Conservation (phyloP, 768 basidiomycete species). For the Daedalea quercina region DNA sequence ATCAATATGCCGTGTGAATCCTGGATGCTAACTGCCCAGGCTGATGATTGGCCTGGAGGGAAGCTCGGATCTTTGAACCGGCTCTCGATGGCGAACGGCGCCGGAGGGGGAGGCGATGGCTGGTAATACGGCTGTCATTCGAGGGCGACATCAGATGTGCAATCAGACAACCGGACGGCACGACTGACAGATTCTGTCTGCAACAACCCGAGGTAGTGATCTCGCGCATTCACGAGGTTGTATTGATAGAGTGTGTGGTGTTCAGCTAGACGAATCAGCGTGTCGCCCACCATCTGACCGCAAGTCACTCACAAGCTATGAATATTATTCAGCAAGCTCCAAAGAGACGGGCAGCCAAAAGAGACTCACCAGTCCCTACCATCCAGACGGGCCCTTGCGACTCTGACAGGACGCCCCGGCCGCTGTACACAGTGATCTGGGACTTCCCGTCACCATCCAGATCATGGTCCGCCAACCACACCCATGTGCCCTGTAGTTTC, state of each 20-base stretch:
- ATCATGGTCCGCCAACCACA: slow-evolving; percentile 79
- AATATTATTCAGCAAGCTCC: too few species aligned
- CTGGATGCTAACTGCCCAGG: slow-evolving; percentile 55
- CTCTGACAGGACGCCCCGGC: slow-evolving; percentile 69
- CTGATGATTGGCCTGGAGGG: slow-evolving; percentile 29
- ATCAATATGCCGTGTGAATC: slow-evolving; percentile 50
- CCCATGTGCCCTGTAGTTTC: slow-evolving; percentile 54
- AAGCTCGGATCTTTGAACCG: slow-evolving; percentile 50
- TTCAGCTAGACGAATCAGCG: slow-evolving; percentile 38
- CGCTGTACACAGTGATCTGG: slow-evolving; percentile 45
- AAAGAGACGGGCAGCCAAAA: too few species aligned
- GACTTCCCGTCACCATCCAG: slow-evolving; percentile 57
- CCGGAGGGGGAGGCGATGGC: slow-evolving; percentile 47
- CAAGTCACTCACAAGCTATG: slow-evolving; percentile 6
- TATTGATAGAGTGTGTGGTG: slow-evolving; percentile 70
- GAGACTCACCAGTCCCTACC: slow-evolving; percentile 59
- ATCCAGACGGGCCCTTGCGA: slow-evolving; percentile 77
- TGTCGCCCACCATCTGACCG: neutral
- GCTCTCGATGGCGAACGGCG: slow-evolving; percentile 42
- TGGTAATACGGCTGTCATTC: slow-evolving; percentile 58
- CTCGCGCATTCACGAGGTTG: slow-evolving; percentile 49
- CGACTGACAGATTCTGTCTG: slow-evolving; percentile 59
- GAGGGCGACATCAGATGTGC: neutral
- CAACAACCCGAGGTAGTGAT: slow-evolving; percentile 66
- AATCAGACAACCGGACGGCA: neutral